phyloP scores from a whole-genome alignment of 345 rosid genomes.

The Toxicodendron radicans region DNA sequence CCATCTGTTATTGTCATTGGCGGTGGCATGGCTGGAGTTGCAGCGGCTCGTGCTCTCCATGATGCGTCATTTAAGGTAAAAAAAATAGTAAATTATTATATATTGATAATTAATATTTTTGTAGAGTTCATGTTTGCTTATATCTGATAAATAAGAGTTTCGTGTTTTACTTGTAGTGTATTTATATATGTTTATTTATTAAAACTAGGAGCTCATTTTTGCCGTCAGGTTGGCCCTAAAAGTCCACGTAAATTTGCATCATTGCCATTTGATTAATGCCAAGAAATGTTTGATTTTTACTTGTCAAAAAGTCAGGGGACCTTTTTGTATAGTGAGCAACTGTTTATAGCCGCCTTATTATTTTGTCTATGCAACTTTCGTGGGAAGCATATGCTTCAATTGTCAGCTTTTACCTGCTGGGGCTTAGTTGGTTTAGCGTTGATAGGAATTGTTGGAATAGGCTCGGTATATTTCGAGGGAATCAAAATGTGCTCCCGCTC shows the following conservation, averaged over 20 bases:
- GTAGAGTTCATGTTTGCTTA: background rate
- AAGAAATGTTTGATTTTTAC: background rate
- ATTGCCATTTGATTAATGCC: background rate
- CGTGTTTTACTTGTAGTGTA: background rate
- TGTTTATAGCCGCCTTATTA: background rate
- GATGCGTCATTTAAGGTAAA: constrained; percentile 88
- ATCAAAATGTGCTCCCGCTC: background rate
- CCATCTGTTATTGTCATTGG: constrained; percentile 93
- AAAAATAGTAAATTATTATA: background rate
- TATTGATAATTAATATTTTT: background rate
- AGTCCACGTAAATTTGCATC: too few relatives aligned
- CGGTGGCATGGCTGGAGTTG: constrained; percentile 81
- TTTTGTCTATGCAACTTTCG: background rate
- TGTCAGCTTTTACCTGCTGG: background rate
- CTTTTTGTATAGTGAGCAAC: background rate
- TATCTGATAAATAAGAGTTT: background rate
- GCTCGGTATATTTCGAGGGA: background rate
- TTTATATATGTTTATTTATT: background rate
- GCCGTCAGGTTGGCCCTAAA: background rate
- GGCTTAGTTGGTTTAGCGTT: background rate
- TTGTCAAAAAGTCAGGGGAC: background rate
- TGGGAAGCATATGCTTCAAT: background rate
- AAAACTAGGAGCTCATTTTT: background rate
- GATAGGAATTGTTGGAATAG: background rate
- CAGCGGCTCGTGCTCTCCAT: constrained; percentile 90